Evolutionary conservation across 371 early-diverging fungal species (phyloP), one percentile per base, ranked within the genome.

Genomic region (Mortierella sp.): DNA sequence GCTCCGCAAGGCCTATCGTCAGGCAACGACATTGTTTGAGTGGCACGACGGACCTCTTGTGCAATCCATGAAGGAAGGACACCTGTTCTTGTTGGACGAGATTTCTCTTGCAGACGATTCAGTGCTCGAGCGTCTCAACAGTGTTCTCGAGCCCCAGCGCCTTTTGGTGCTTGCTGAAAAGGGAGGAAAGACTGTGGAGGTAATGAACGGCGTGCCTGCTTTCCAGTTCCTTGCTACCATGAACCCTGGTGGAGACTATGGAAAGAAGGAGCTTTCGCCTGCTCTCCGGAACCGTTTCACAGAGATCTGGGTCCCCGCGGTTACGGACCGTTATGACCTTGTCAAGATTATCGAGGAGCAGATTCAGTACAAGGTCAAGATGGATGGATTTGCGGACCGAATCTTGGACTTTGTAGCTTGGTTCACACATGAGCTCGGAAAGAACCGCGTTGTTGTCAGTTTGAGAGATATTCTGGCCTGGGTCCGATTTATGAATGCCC

Each of bases 211-310:
- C 4, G 83, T 82, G 26, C 83, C 85, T 5, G 88, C 89, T 5
- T 99, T 99, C 88, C 90, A 92, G 62, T 97, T 99, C 81, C 83
- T 99, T 59, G 99, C 99, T n/a, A 99, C 99, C 2, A 99, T 99
- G 99, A 99, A 99, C 84, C 99, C 99, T 12, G 98, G 99, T 64
- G 99, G 98, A 61, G 99, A 99, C 83, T 98, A 97, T 84, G 99
- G 99, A 61, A 99, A 99, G 86, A 98, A 97, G 85, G 99, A 99
- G 83, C 89, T 99, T 15, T 96, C 97, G n/a, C 99, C 99, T 44
- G 99, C 99, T 3, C 89, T 99, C 57, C 91, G 99, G 62, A 99
- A 99, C 83, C 94, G 99, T 73, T 99, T 99, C 82, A 99, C 99
- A 2, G 99, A 99, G 81, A 93, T 99, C 16, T 99, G 98, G 98